These are phyloP conservation scores for Leucoagaricus sp. DNA, from an alignment of 1,284 basidiomycete genomes.

Conservation along the genomic window DNA sequence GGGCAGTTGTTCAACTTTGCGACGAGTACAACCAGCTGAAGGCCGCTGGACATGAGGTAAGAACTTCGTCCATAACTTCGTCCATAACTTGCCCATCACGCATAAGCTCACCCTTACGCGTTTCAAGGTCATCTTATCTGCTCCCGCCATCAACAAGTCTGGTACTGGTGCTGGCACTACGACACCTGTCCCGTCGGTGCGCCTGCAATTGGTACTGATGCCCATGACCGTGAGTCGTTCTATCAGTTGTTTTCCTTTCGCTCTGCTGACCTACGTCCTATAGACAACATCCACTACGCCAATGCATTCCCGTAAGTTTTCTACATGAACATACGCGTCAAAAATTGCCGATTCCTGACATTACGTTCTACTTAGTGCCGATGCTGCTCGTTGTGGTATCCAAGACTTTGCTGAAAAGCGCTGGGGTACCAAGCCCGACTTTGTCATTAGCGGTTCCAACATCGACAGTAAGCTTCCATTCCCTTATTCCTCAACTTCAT, in stretches of 20 bases:
- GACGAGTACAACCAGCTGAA: slow-evolving; percentile 32
- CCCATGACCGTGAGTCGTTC: slow-evolving; percentile 40
- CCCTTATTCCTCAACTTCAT: slow-evolving; percentile 3
- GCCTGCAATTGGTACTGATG: slow-evolving; percentile 46
- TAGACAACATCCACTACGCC: slow-evolving; percentile 42
- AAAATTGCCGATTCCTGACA: not conserved
- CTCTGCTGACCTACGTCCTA: too few relatives aligned
- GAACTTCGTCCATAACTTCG: too few relatives aligned
- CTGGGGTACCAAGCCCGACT: slow-evolving; percentile 43
- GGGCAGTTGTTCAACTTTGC: slow-evolving; percentile 52
- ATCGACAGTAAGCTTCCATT: slow-evolving; percentile 51
- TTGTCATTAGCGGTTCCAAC: slow-evolving; percentile 54
- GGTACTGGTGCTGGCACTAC: slow-evolving; percentile 33
- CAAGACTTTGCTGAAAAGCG: slow-evolving; percentile 46
- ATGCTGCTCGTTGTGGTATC: slow-evolving; percentile 47
- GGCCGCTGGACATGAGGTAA: slow-evolving; percentile 8
- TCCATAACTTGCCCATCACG: too few relatives aligned
- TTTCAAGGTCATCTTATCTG: slow-evolving; percentile 27
- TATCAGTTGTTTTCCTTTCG: too few relatives aligned
- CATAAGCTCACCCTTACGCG: too few relatives aligned
- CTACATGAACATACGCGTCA: not conserved
- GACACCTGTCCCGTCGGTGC: slow-evolving; percentile 31
- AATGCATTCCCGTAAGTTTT: slow-evolving; percentile 39
- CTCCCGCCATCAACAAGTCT: slow-evolving; percentile 33
- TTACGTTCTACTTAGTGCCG: slow-evolving; percentile 36